A percentile compares a stretch with the other conserved stretches of the same genome.
Conservation (phyloP, 1,284 basidiomycete species). For the Cutaneotrichosporon spelunceum region DNA sequence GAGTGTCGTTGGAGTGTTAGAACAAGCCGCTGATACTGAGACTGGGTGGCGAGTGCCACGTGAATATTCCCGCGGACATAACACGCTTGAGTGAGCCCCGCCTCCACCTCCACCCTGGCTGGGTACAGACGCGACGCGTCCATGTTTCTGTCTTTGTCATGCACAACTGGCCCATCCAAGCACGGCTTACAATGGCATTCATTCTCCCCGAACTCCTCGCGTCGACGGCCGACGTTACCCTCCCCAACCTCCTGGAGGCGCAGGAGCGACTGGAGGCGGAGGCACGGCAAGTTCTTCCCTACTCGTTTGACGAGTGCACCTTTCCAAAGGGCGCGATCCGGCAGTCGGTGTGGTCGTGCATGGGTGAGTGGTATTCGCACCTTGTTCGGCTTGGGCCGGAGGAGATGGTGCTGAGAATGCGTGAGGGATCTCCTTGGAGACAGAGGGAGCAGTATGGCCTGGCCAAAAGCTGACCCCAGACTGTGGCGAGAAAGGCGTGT, state of each 20-base stretch:
- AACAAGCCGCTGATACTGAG: background rate
- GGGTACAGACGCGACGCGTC: background rate
- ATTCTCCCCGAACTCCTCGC: conserved; percentile 9
- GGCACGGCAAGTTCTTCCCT: conserved; percentile 46
- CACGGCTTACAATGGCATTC: conserved; percentile 2
- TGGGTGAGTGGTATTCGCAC: conserved; percentile 30
- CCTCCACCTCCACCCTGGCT: background rate
- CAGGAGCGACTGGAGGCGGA: conserved; percentile 43
- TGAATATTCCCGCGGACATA: background rate
- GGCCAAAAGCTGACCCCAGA: conserved; percentile 23
- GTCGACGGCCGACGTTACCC: conserved; percentile 38
- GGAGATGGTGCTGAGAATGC: background rate
- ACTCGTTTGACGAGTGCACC: conserved; percentile 48
- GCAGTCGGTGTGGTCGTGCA: conserved; percentile 49
- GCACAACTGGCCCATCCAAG: background rate
- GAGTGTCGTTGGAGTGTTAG: background rate
- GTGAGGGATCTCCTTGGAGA: background rate
- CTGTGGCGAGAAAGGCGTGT: conserved; percentile 42
- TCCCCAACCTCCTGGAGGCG: conserved; percentile 40
- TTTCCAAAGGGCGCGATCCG: conserved; percentile 41
- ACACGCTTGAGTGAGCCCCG: background rate
- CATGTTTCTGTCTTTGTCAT: background rate
- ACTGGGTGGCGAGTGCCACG: conserved; percentile 12
- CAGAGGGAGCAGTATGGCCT: background rate
- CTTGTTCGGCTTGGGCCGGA: too few species aligned